phyloP scores from a whole-genome alignment of 2,329 filamentous ascomycete species.

The Conoideocrella luteorostrata region DNA sequence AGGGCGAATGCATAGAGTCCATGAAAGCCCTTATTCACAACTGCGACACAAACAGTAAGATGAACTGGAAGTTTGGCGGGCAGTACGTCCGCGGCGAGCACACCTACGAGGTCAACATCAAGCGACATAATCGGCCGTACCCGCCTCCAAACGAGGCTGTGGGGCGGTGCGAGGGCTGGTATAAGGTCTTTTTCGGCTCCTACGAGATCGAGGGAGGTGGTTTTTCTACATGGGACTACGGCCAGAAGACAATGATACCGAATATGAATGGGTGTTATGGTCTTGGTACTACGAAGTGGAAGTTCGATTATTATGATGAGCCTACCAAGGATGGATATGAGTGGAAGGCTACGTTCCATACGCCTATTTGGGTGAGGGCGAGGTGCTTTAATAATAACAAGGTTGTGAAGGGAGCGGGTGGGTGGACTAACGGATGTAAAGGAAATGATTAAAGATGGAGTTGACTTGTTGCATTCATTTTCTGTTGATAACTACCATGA shows the following conservation, averaged over 20 bases:
- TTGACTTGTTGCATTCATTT: too few species aligned
- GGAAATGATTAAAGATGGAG: constrained; percentile 13
- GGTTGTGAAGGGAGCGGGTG: constrained; percentile 12
- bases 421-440: constrained; percentile 11
- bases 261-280: constrained; percentile 16
- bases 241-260: constrained; percentile 17
- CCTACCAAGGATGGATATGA: constrained; percentile 17
- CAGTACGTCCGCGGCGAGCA: constrained; percentile 17
- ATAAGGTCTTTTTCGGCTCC: not conserved
- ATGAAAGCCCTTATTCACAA: constrained; percentile 17
- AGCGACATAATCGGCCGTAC: not conserved
- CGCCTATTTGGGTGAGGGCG: constrained; percentile 15
- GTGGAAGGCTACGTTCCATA: constrained; percentile 18
- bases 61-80: constrained; percentile 26
- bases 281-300: constrained; percentile 15
- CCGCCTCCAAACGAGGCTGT: not conserved
- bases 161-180: not conserved
- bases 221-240: constrained; percentile 19
- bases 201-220: constrained; percentile 19
- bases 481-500: too few species aligned
- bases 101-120: constrained; percentile 17
- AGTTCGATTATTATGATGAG: constrained; percentile 19
- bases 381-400: constrained; percentile 20
- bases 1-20: not conserved
- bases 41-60: constrained; percentile 22